These are phyloP conservation scores for Chaetomium olivaceum DNA, from an alignment of 2,329 filamentous ascomycete genomes.

Conservation along the genomic window DNA sequence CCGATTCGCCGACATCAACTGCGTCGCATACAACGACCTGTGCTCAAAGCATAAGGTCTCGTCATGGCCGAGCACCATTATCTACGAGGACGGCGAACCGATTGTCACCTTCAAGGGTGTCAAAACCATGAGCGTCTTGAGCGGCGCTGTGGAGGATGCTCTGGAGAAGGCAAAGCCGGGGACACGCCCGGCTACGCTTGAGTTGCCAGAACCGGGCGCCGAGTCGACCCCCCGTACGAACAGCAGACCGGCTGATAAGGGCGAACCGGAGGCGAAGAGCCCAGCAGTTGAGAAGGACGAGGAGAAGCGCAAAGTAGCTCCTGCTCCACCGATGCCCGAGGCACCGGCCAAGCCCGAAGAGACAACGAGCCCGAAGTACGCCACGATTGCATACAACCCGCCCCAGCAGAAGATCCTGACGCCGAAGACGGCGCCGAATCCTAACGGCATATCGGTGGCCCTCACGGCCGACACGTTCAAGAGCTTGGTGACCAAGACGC, in stretches of 20 bases:
- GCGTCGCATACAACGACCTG: conserved; percentile 76
- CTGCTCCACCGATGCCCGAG: background rate
- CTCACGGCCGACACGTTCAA: conserved; percentile 86
- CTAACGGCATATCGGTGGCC: conserved; percentile 70
- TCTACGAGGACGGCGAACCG: conserved; percentile 77
- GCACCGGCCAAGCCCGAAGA: conserved; percentile 32
- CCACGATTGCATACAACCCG: conserved; percentile 26
- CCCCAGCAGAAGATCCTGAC: conserved; percentile 50
- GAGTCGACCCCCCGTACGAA: conserved; percentile 32
- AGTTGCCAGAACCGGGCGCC: conserved; percentile 71
- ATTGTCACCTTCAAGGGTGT: conserved; percentile 64
- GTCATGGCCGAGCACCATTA: conserved; percentile 73
- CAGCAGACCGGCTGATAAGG: conserved; percentile 1
- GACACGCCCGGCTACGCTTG: conserved; percentile 67
- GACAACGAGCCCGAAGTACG: conserved; percentile 35
- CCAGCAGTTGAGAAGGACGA: background rate
- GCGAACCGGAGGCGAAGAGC: conserved; percentile 9
- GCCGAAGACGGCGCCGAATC: conserved; percentile 65
- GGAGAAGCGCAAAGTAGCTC: background rate
- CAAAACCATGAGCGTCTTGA: conserved; percentile 67
- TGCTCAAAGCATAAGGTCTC: conserved; percentile 68
- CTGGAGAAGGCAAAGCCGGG: conserved; percentile 80
- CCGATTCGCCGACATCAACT: conserved; percentile 84
- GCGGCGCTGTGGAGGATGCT: conserved; percentile 70
- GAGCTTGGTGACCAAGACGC: conserved; percentile 77